Evolutionary conservation across 2,329 filamentous ascomycete species (phyloP).

Genomic region (Cordyceps cateniannulata): DNA sequence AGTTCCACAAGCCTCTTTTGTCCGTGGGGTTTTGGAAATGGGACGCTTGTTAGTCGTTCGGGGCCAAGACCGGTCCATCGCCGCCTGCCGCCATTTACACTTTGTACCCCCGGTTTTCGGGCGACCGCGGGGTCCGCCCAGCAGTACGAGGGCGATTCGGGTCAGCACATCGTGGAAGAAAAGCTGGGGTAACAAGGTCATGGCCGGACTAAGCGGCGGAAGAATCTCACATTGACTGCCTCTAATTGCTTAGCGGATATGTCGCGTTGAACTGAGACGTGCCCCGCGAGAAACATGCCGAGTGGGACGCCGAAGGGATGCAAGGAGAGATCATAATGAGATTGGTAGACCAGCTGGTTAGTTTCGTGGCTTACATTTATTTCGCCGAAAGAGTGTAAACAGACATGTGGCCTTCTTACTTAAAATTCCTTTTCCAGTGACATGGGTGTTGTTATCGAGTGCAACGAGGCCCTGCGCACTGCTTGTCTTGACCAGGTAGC

Average conservation of each 20-base stretch:
- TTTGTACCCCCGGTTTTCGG: conserved; percentile 6
- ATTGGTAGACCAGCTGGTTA: too few species aligned
- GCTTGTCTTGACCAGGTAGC: too few species aligned
- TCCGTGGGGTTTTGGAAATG: neutral
- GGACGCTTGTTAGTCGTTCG: neutral
- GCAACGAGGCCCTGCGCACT: too few species aligned
- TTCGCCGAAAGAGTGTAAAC: too few species aligned
- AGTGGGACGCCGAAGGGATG: neutral
- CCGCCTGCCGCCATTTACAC: neutral
- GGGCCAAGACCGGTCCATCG: conserved; percentile 1
- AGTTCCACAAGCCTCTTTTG: neutral
- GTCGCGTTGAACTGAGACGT: neutral
- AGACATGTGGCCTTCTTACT: too few species aligned
- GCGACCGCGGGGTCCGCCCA: conserved; percentile 5
- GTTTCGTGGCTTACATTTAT: too few species aligned
- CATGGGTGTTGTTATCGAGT: too few species aligned
- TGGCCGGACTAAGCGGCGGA: neutral
- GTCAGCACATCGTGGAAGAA: neutral
- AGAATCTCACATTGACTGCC: neutral
- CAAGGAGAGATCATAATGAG: neutral
- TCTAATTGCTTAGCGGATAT: conserved; percentile 1
- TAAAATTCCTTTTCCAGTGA: too few species aligned
- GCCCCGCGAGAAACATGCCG: neutral
- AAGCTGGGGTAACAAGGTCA: neutral
- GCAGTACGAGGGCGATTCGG: neutral